Percentiles rank a stretch among this genome's conserved stretches.
These are phyloP conservation scores for Aureobasidium sp. DNA, from an alignment of 2,329 filamentous ascomycete genomes.

Conservation along the genomic window DNA sequence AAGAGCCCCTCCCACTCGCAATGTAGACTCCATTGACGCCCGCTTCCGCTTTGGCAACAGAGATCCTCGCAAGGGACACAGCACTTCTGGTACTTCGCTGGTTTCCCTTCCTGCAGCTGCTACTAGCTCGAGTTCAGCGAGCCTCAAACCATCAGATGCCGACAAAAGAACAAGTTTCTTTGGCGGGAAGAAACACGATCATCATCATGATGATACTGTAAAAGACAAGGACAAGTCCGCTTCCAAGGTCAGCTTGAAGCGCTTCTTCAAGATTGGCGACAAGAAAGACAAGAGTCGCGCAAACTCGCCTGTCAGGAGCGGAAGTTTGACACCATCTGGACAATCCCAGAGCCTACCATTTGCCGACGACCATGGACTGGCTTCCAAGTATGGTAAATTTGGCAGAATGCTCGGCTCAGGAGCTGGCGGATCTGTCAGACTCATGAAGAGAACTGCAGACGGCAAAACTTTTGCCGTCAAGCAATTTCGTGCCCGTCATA, in stretches of 20 bases:
- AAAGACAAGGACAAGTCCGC: constrained; percentile 40
- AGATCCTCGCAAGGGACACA: constrained; percentile 52
- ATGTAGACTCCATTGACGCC: constrained; percentile 61
- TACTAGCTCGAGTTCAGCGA: constrained; percentile 17
- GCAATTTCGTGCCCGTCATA: constrained; percentile 85
- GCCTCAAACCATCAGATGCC: constrained; percentile 18
- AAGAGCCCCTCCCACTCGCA: constrained; percentile 60
- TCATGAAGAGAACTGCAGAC: constrained; percentile 91
- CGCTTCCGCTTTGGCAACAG: constrained; percentile 77
- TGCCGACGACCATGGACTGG: constrained; percentile 82
- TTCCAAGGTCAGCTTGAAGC: constrained; percentile 89
- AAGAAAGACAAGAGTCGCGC: constrained; percentile 40
- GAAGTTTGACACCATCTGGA: constrained; percentile 31
- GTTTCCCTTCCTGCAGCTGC: constrained; percentile 6
- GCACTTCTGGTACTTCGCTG: constrained; percentile 21
- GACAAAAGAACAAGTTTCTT: constrained; percentile 50
- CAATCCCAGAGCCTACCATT: constrained; percentile 55
- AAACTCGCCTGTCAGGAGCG: constrained; percentile 21
- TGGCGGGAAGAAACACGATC: constrained; percentile 45
- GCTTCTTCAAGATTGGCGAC: constrained; percentile 81
- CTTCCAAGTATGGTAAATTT: constrained; percentile 91
- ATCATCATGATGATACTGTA: constrained; percentile 37
- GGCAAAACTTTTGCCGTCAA: constrained; percentile 94
- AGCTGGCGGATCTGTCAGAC: constrained; percentile 83
- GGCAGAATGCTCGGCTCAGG: constrained; percentile 89